A percentile compares a stretch with the other conserved stretches of the same genome.
Evolutionary conservation across 2,329 filamentous ascomycete species (phyloP).

Genomic region (Pyrenophora graminea): DNA sequence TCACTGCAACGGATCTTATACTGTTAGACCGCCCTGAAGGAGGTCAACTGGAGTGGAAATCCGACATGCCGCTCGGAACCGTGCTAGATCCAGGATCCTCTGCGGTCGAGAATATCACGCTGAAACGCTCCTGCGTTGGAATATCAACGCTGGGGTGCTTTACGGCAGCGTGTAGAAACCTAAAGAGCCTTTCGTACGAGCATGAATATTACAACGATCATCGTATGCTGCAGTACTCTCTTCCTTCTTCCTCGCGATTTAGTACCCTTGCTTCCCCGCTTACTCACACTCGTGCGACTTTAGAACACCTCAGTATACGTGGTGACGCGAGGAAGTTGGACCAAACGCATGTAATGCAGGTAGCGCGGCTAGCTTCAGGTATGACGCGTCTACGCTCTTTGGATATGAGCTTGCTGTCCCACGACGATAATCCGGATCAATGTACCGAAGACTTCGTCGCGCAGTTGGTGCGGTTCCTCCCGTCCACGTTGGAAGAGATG

Average conservation of each 20-base stretch:
- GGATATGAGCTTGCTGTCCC: slow-evolving; percentile 9
- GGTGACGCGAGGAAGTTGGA: slow-evolving; percentile 5
- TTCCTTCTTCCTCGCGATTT: neutral
- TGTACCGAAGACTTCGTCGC: slow-evolving; percentile 2
- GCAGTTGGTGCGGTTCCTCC: slow-evolving; percentile 1
- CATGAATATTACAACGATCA: slow-evolving; percentile 8
- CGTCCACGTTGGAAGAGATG: slow-evolving; percentile 6
- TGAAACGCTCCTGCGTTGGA: slow-evolving; percentile 8
- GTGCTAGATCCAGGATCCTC: slow-evolving; percentile 2
- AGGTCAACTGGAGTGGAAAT: neutral
- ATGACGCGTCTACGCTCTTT: slow-evolving; percentile 7
- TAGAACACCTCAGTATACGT: slow-evolving; percentile 6
- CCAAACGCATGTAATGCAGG: slow-evolving; percentile 5
- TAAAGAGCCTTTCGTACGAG: slow-evolving; percentile 9
- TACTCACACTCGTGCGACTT: neutral
- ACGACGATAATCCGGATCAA: slow-evolving; percentile 5
- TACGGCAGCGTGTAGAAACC: slow-evolving; percentile 4
- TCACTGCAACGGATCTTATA: slow-evolving; percentile 2
- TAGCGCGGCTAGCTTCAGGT: slow-evolving; percentile 5
- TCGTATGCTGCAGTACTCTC: neutral
- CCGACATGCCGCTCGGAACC: slow-evolving; percentile 3
- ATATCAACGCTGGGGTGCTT: slow-evolving; percentile 1
- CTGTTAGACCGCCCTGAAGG: neutral
- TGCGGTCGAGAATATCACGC: neutral
- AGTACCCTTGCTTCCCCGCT: slow-evolving; percentile 1